Percentiles rank a stretch among this genome's conserved stretches.
phyloP scores from a whole-genome alignment of 1,139 yeast species.

The Pichia sp. region DNA sequence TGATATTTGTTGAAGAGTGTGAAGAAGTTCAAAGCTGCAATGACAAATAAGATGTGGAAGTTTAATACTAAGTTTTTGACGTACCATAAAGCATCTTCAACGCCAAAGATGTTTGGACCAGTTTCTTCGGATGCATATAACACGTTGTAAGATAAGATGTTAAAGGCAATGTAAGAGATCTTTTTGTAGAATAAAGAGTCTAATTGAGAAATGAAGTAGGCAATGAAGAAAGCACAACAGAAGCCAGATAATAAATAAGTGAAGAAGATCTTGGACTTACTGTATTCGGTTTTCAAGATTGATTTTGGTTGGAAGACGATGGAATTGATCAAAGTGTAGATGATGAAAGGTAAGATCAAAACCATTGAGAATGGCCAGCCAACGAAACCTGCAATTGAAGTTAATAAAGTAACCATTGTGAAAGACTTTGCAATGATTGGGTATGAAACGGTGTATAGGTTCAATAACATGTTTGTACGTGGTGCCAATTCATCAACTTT shows the following conservation, averaged over 20 bases:
- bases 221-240: slow-evolving; percentile 31
- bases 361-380: slow-evolving; percentile 94
- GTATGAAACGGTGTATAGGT: slow-evolving; percentile 15
- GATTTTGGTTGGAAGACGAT: slow-evolving; percentile 13
- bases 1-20: slow-evolving; percentile 16
- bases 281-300: slow-evolving; percentile 19
- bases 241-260: slow-evolving; percentile 31
- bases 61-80: slow-evolving; percentile 66
- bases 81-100: slow-evolving; percentile 81
- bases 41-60: slow-evolving; percentile 56
- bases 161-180: slow-evolving; percentile 69
- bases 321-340: slow-evolving; percentile 30
- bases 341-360: slow-evolving; percentile 59
- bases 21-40: slow-evolving; percentile 38
- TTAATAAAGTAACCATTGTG: slow-evolving; percentile 47
- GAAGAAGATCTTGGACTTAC: slow-evolving; percentile 13
- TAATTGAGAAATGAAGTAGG: slow-evolving; percentile 43
- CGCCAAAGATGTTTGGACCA: slow-evolving; percentile 92
- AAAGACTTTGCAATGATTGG: slow-evolving; percentile 29
- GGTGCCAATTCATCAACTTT: slow-evolving; percentile 23
- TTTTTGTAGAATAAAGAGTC: slow-evolving; percentile 71
- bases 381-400: slow-evolving; percentile 65
- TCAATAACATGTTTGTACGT: slow-evolving; percentile 20
- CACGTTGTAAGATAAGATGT: slow-evolving; percentile 83
- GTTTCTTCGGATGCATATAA: slow-evolving; percentile 61